phyloP scores from a whole-genome alignment of 2,329 filamentous ascomycete species.

The Hawksworthiomyces lignivorus region DNA sequence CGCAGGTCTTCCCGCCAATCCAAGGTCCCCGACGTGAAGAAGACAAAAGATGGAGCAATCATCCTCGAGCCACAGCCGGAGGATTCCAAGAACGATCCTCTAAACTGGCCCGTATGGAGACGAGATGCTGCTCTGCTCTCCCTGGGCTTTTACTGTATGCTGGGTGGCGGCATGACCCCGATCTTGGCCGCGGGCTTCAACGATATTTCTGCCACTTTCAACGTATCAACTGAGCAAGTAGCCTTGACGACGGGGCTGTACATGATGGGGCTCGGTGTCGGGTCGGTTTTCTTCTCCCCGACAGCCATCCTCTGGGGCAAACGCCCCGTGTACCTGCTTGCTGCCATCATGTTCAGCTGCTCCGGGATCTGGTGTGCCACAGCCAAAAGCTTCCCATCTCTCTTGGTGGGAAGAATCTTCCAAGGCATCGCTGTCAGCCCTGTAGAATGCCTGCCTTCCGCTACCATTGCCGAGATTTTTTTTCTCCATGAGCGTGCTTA shows the following conservation, averaged over 20 bases:
- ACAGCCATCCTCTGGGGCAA: slow-evolving; percentile 90
- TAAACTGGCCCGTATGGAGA: slow-evolving; percentile 84
- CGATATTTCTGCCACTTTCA: slow-evolving; percentile 59
- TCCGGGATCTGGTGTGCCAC: slow-evolving; percentile 77
- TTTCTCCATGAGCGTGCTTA: slow-evolving; percentile 92
- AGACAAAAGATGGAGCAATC: slow-evolving; percentile 71
- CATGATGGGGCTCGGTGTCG: slow-evolving; percentile 87
- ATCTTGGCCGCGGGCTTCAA: slow-evolving; percentile 85
- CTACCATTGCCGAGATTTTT: slow-evolving; percentile 93
- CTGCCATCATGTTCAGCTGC: slow-evolving; percentile 67
- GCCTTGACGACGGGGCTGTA: slow-evolving; percentile 85
- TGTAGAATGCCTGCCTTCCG: slow-evolving; percentile 85
- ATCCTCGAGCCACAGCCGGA: slow-evolving; percentile 90
- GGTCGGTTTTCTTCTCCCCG: slow-evolving; percentile 75
- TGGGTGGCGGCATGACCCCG: slow-evolving; percentile 88
- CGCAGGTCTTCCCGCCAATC: slow-evolving; percentile 4
- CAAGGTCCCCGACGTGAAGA: slow-evolving; percentile 42
- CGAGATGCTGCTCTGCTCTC: slow-evolving; percentile 73
- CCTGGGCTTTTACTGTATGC: slow-evolving; percentile 84
- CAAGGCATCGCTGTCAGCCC: slow-evolving; percentile 84
- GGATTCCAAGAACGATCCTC: slow-evolving; percentile 79
- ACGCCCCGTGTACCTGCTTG: slow-evolving; percentile 76
- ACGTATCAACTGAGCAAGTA: slow-evolving; percentile 62
- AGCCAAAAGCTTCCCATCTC: slow-evolving; percentile 72
- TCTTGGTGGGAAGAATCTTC: slow-evolving; percentile 75